These are phyloP conservation scores for Sanghuangporus weigelae DNA, from an alignment of 1,284 basidiomycete species.

Conservation along the genomic window DNA sequence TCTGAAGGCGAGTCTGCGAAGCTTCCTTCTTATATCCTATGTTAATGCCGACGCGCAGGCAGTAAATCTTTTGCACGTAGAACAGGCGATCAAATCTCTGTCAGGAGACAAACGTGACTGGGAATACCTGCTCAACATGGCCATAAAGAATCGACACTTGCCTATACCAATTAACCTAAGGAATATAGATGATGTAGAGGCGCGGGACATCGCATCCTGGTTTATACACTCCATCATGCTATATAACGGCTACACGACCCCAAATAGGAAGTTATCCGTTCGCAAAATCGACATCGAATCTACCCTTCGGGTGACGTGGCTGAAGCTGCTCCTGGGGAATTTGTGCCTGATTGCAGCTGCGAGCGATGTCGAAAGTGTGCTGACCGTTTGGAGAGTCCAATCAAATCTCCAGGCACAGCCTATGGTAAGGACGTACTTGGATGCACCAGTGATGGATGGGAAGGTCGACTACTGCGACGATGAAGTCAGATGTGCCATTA, in stretches of 20 bases:
- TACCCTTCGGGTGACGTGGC: not conserved
- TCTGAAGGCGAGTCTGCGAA: too few species aligned
- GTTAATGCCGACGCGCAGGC: too few species aligned
- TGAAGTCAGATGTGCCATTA: not conserved
- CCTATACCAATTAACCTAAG: not conserved
- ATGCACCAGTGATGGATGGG: conserved; percentile 10
- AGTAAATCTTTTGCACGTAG: too few species aligned
- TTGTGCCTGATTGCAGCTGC: conserved; percentile 9
- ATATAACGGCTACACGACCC: not conserved
- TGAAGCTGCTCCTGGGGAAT: not conserved
- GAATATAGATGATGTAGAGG: not conserved
- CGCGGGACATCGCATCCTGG: not conserved
- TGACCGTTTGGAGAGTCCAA: not conserved
- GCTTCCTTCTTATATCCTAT: too few species aligned
- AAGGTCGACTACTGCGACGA: not conserved
- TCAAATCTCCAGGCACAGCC: not conserved
- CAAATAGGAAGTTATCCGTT: not conserved
- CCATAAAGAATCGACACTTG: not conserved
- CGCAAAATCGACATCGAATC: not conserved
- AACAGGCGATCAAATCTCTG: not conserved
- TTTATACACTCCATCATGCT: not conserved
- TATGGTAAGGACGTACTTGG: not conserved
- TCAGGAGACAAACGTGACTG: not conserved
- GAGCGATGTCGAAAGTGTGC: not conserved
- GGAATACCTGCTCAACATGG: not conserved